phyloP scores from a whole-genome alignment of 257 asterid genomes.

The Scutellaria minor region DNA sequence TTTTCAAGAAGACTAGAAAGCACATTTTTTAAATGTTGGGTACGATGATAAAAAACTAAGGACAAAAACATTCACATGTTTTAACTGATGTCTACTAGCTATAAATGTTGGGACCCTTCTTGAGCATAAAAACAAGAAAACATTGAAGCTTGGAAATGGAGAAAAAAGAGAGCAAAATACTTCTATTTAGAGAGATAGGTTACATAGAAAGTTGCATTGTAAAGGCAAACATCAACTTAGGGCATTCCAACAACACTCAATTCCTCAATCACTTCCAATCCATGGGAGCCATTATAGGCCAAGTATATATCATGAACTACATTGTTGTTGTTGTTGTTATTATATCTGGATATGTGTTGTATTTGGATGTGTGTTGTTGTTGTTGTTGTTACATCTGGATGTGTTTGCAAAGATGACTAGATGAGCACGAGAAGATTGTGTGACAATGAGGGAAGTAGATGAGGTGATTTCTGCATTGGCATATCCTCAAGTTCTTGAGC shows the following conservation, averaged over 20 bases:
- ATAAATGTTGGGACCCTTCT: conserved; percentile 18
- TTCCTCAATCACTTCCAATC: conserved; percentile 43
- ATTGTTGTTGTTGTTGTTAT: neutral
- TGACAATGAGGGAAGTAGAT: conserved; percentile 45
- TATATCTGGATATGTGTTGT: no score
- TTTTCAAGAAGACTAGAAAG: no score
- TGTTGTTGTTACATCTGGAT: neutral
- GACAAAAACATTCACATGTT: neutral
- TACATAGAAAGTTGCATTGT: conserved; percentile 53
- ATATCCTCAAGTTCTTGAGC: conserved; percentile 56
- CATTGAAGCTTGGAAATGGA: conserved; percentile 27
- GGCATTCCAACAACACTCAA: conserved; percentile 45
- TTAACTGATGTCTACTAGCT: neutral
- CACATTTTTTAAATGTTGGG: no score
- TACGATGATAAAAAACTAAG: no score
- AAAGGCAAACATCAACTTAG: conserved; percentile 59
- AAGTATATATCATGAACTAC: conserved; percentile 32
- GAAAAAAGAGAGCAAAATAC: conserved; percentile 44
- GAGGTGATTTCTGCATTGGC: conserved; percentile 58
- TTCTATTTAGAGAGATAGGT: conserved; percentile 58
- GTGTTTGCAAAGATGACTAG: conserved; percentile 45
- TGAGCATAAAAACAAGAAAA: conserved; percentile 2
- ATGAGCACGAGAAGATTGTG: conserved; percentile 57
- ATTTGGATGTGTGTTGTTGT: no score
- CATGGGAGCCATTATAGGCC: conserved; percentile 46